A percentile compares a stretch with the other conserved stretches of the same genome.
Conservation (phyloP, 768 basidiomycete species). For the Lanmaoa rubissima region DNA sequence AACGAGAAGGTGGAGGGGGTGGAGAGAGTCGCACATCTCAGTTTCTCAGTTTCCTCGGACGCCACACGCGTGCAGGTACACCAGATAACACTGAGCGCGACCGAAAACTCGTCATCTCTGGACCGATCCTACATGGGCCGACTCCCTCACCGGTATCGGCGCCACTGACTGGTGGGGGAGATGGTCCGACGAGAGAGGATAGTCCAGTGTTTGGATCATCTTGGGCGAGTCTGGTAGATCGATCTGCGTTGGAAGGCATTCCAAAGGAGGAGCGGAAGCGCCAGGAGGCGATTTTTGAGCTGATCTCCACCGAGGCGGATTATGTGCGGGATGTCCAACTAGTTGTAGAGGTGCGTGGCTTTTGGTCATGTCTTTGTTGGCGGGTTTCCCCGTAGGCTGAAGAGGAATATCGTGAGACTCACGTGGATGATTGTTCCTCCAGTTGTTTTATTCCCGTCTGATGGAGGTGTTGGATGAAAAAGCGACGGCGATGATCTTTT, state of each 20-base stretch:
- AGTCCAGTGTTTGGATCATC: slow-evolving; percentile 71
- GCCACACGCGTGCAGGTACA: slow-evolving; percentile 43
- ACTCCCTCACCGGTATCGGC: slow-evolving; percentile 14
- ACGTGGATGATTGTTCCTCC: not conserved
- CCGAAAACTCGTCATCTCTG: slow-evolving; percentile 59
- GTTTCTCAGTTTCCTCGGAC: slow-evolving; percentile 63
- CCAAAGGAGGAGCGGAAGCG: slow-evolving; percentile 76
- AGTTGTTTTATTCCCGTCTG: slow-evolving; percentile 87
- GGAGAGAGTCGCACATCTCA: slow-evolving; percentile 41
- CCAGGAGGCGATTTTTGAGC: slow-evolving; percentile 95
- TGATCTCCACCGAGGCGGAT: slow-evolving; percentile 85
- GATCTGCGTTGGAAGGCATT: slow-evolving; percentile 77
- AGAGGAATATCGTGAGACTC: not conserved
- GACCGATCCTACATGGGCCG: slow-evolving; percentile 49
- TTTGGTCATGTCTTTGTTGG: not conserved
- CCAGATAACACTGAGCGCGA: slow-evolving; percentile 47
- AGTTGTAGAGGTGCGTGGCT: slow-evolving; percentile 72
- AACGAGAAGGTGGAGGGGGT: slow-evolving; percentile 11
- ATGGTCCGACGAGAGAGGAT: slow-evolving; percentile 37
- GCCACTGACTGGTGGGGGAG: not conserved
- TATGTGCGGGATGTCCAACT: slow-evolving; percentile 93
- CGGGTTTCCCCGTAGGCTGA: too few relatives aligned
- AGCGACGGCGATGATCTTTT: slow-evolving; percentile 81
- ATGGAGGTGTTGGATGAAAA: slow-evolving; percentile 69
- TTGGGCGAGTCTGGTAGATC: slow-evolving; percentile 92